Percentiles rank a stretch among this genome's conserved stretches.
Evolutionary conservation across 345 rosid genomes (phyloP).

Genomic region (Acer saccharum): DNA sequence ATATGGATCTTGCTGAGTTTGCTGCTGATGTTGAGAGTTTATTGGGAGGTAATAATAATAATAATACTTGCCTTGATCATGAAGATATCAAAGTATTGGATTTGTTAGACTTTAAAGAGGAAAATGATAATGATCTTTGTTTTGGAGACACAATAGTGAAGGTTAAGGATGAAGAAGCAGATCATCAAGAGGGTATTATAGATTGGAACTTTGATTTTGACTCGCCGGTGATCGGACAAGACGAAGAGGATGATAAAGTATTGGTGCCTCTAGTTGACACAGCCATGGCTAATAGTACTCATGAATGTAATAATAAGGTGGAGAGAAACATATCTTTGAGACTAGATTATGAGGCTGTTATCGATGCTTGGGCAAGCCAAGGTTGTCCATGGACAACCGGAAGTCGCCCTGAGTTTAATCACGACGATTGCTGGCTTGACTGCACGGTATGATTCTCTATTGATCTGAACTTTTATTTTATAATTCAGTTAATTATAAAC

Average conservation of each 20-base stretch:
- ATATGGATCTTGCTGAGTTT: conserved; percentile 50
- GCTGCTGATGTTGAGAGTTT: conserved; percentile 56
- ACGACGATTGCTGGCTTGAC: conserved; percentile 36
- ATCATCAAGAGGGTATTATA: conserved; percentile 5
- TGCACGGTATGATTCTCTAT: conserved; percentile 32
- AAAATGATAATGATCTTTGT: conserved; percentile 10
- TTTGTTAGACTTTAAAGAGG: conserved; percentile 23
- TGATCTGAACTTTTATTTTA: background rate
- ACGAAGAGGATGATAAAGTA: conserved; percentile 12
- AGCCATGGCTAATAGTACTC: background rate
- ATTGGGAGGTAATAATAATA: conserved; percentile 16
- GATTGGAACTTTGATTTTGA: conserved; percentile 29
- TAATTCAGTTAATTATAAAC: background rate
- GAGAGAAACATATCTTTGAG: conserved; percentile 37
- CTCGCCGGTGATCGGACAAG: conserved; percentile 7
- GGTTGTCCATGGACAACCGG: conserved; percentile 59
- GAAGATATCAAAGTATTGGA: conserved; percentile 28
- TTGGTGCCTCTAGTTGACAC: background rate
- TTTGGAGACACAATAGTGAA: conserved; percentile 16
- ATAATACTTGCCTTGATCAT: conserved; percentile 20
- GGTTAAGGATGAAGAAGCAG: conserved; percentile 38
- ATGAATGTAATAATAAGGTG: conserved; percentile 1
- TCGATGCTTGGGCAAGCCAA: conserved; percentile 50
- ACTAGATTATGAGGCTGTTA: conserved; percentile 51
- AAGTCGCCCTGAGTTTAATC: conserved; percentile 39